Conservation (phyloP, 345 rosid genomes). For the Raphanus raphanistrum region DNA sequence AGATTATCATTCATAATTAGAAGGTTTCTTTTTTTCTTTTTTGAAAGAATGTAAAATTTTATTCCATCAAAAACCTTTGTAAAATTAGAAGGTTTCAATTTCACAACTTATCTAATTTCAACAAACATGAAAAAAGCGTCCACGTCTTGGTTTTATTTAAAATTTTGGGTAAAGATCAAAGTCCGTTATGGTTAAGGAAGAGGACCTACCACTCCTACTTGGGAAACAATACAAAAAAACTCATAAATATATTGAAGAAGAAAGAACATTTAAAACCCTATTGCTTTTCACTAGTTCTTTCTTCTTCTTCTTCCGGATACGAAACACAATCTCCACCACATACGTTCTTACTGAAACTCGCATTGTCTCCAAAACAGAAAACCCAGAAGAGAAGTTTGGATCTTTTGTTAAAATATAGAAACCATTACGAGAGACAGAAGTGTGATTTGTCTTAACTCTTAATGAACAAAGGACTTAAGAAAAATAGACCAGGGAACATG, state of each 20-base stretch:
- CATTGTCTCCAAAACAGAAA: conserved; percentile 18
- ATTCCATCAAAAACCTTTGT: no score
- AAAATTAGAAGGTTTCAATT: background rate
- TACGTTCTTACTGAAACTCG: conserved; percentile 3
- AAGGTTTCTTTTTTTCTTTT: background rate
- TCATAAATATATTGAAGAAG: background rate
- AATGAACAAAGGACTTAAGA: background rate
- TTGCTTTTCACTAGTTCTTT: conserved; percentile 10
- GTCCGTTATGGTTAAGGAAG: conserved; percentile 29
- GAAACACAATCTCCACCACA: conserved; percentile 24
- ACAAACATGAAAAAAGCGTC: conserved; percentile 30
- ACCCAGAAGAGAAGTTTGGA: conserved; percentile 21
- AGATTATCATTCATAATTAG: conserved; percentile 15
- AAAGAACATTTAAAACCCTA: conserved; percentile 17
- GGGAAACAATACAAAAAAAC: conserved; percentile 30
- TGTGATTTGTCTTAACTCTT: background rate
- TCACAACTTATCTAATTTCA: conserved; percentile 34
- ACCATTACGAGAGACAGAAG: background rate
- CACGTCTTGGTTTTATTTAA: conserved; percentile 10
- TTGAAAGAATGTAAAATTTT: no score
- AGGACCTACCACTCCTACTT: conserved; percentile 38
- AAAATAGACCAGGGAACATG: background rate
- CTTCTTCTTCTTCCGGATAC: conserved; percentile 7
- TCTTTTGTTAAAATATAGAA: background rate
- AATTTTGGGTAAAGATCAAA: conserved; percentile 14